These are phyloP conservation scores for Tolypocladium guangdongense DNA, from an alignment of 2,329 filamentous ascomycete genomes.

Conservation along the genomic window DNA sequence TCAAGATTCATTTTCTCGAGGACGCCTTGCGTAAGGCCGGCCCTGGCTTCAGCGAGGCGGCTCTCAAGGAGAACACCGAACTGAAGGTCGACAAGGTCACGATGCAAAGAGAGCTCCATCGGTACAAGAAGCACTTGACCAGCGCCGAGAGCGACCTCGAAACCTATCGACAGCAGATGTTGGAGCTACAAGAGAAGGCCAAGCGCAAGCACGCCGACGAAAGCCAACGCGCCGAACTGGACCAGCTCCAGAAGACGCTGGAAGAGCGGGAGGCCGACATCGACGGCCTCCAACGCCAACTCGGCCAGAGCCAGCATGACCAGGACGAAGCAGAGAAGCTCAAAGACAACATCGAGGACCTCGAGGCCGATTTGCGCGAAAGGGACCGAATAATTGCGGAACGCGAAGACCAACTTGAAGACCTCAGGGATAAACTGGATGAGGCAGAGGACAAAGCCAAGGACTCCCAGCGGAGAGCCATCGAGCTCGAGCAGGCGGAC, in stretches of 20 bases:
- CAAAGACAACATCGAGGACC: slow-evolving; percentile 62
- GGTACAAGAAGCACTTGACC: slow-evolving; percentile 74
- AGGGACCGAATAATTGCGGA: slow-evolving; percentile 65
- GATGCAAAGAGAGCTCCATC: slow-evolving; percentile 76
- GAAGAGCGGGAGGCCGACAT: slow-evolving; percentile 50
- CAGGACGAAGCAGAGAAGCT: slow-evolving; percentile 54
- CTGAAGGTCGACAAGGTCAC: slow-evolving; percentile 88
- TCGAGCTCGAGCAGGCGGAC: slow-evolving; percentile 48
- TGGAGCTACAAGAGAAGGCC: slow-evolving; percentile 71
- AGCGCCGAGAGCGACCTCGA: slow-evolving; percentile 81
- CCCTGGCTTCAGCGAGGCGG: slow-evolving; percentile 78
- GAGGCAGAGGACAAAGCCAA: slow-evolving; percentile 49
- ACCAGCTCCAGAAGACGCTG: slow-evolving; percentile 44
- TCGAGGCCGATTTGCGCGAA: slow-evolving; percentile 64
- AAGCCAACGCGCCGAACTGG: slow-evolving; percentile 49
- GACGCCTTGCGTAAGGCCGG: slow-evolving; percentile 80
- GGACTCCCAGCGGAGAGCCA: slow-evolving; percentile 35
- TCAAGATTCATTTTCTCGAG: slow-evolving; percentile 95
- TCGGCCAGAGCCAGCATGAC: slow-evolving; percentile 45
- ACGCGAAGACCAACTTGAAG: slow-evolving; percentile 64
- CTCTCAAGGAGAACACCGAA: slow-evolving; percentile 89
- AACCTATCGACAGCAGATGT: slow-evolving; percentile 67
- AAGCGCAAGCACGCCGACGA: slow-evolving; percentile 67
- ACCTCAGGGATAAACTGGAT: slow-evolving; percentile 44
- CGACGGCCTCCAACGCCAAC: slow-evolving; percentile 46